Conservation (phyloP, 1,284 basidiomycete genomes). For the Psilocybe mexicana region DNA sequence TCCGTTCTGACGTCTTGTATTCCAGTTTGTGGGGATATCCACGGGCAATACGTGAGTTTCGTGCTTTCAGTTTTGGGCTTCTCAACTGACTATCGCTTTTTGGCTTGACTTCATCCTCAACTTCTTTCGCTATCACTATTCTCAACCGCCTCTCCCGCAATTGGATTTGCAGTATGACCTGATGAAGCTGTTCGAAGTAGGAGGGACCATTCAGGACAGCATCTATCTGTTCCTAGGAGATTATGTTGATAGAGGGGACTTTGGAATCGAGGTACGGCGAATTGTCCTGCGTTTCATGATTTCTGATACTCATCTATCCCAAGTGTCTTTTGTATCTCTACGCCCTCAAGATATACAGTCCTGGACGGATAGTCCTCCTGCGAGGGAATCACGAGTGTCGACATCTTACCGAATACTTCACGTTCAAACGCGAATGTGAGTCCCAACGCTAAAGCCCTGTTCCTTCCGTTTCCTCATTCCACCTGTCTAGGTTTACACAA, state of each 20-base stretch:
- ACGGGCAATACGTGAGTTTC: slow-evolving; percentile 17
- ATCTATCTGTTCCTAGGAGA: slow-evolving; percentile 97
- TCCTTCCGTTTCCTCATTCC: neutral
- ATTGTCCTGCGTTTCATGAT: neutral
- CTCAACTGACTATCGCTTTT: neutral
- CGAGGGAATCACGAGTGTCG: slow-evolving; percentile 98
- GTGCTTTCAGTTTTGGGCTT: slow-evolving; percentile 30
- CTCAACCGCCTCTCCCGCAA: slow-evolving; percentile 3
- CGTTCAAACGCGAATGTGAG: slow-evolving; percentile 92
- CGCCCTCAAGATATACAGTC: slow-evolving; percentile 96
- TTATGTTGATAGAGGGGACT: slow-evolving; percentile 97
- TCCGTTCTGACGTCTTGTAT: slow-evolving; percentile 10
- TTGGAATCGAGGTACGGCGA: slow-evolving; percentile 83
- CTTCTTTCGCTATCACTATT: too few species aligned
- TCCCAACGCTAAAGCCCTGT: slow-evolving; percentile 12
- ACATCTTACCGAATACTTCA: slow-evolving; percentile 96
- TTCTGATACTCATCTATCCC: slow-evolving; percentile 10
- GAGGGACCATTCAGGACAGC: slow-evolving; percentile 87
- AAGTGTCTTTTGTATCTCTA: slow-evolving; percentile 90
- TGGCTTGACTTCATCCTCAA: too few species aligned
- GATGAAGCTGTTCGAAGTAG: slow-evolving; percentile 98
- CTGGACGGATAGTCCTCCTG: slow-evolving; percentile 87
- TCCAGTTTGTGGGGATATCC: slow-evolving; percentile 67
- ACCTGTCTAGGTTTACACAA: slow-evolving; percentile 79
- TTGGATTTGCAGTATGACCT: slow-evolving; percentile 77